A percentile compares a stretch with the other conserved stretches of the same genome.
Evolutionary conservation across 1,284 basidiomycete genomes (phyloP).

Genomic region (Cryptococcus sp.): DNA sequence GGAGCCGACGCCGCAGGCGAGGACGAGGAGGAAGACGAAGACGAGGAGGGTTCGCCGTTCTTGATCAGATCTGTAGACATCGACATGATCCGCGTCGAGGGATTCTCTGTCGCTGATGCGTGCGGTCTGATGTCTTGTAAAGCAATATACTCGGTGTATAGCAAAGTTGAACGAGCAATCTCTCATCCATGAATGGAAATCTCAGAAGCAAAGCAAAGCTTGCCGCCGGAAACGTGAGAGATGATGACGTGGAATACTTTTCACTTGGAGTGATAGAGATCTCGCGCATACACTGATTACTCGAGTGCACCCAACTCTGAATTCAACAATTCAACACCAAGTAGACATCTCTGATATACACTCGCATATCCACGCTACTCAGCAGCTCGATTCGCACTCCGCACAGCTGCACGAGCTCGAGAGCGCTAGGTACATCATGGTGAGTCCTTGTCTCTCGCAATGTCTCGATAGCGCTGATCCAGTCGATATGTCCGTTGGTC

Average conservation of each 20-base stretch:
- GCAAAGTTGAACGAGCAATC: not conserved
- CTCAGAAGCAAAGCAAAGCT: no score
- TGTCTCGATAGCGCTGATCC: no score
- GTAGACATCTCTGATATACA: no score
- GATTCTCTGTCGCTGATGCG: not conserved
- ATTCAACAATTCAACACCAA: no score
- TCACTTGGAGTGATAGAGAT: no score
- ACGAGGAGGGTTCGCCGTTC: slow-evolving; percentile 14
- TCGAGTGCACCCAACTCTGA: no score
- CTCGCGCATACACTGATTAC: no score
- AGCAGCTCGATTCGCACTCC: not conserved
- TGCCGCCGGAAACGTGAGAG: no score
- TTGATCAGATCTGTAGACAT: slow-evolving; percentile 1
- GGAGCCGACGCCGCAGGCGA: not conserved
- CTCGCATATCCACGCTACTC: not conserved
- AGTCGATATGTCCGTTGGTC: no score
- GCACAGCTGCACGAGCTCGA: not conserved
- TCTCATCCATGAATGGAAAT: no score
- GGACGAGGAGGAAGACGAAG: not conserved
- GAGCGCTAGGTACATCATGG: slow-evolving; percentile 7
- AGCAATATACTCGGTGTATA: no score
- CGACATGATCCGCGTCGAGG: slow-evolving; percentile 2
- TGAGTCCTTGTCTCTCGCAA: slow-evolving; percentile 6
- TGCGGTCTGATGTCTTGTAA: not conserved
- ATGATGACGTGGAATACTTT: no score